A percentile compares a stretch with the other conserved stretches of the same genome.
Conservation (phyloP, 148 eudicot species). For the Bassia scoparia region DNA sequence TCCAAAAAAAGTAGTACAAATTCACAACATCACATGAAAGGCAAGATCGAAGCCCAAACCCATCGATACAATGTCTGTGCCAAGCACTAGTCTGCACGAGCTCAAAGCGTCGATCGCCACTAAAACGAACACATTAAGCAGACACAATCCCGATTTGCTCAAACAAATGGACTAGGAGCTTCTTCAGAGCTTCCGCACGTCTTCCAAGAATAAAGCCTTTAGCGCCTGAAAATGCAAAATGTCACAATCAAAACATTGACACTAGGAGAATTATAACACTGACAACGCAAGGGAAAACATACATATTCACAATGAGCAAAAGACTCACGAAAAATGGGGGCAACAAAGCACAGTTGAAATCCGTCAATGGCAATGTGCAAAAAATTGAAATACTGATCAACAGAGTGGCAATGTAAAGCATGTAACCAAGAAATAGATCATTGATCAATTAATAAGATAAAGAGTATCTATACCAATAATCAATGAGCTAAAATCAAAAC, state of each 20-base stretch:
- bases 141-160: slow-evolving; percentile 65
- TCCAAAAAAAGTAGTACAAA: neutral
- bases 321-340: too few relatives aligned
- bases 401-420: too few relatives aligned
- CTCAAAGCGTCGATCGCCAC: slow-evolving; percentile 74
- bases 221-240: slow-evolving; percentile 38
- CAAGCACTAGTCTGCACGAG: slow-evolving; percentile 84
- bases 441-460: too few relatives aligned
- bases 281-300: neutral
- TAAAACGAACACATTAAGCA: slow-evolving; percentile 48
- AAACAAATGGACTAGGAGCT: slow-evolving; percentile 64
- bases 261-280: neutral
- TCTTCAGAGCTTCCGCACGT: slow-evolving; percentile 80
- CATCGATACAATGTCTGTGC: slow-evolving; percentile 88
- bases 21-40: neutral
- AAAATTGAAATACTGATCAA: too few relatives aligned
- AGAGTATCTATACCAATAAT: neutral
- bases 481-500: neutral
- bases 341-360: too few relatives aligned
- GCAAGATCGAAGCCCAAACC: slow-evolving; percentile 24
- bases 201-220: slow-evolving; percentile 75
- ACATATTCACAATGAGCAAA: too few relatives aligned
- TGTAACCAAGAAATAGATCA: too few relatives aligned
- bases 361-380: too few relatives aligned
- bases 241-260: neutral